phyloP scores from a whole-genome alignment of 306 rosid species.

The Lathyrus sativus region DNA sequence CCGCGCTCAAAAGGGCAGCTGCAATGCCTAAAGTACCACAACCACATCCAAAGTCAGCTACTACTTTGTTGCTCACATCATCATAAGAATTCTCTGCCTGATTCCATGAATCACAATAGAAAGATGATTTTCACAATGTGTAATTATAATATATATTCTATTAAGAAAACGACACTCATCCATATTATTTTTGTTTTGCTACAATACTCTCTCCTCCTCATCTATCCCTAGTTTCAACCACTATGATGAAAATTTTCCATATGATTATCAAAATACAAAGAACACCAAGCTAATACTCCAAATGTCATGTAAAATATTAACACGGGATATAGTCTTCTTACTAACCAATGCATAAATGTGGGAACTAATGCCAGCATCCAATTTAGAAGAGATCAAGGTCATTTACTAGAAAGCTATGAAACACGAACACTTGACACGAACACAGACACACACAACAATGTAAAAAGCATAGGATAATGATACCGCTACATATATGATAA shows the following conservation, averaged over 20 bases:
- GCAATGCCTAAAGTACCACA: conserved; percentile 90
- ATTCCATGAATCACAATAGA: conserved; percentile 29
- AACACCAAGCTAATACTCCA: background rate
- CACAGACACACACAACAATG: too few species aligned
- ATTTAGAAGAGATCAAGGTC: too few species aligned
- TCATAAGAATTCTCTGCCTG: conserved; percentile 96
- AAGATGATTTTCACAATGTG: conserved; percentile 32
- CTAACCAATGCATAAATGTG: too few species aligned
- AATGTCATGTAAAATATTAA: too few species aligned
- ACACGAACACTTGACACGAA: too few species aligned
- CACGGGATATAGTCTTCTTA: too few species aligned
- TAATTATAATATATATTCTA: conserved; percentile 13
- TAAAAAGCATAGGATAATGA: too few species aligned
- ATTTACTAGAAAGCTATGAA: too few species aligned
- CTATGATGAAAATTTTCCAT: background rate
- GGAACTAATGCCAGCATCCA: too few species aligned
- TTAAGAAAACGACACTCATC: conserved; percentile 9
- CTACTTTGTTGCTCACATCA: conserved; percentile 79
- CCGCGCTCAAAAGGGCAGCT: conserved; percentile 83
- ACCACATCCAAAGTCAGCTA: conserved; percentile 97
- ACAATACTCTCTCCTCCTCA: conserved; percentile 5
- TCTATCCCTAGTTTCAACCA: conserved; percentile 11
- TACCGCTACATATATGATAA: too few species aligned
- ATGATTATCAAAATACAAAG: background rate
- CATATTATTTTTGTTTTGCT: background rate